Evolutionary conservation across 2,329 filamentous ascomycete genomes (phyloP).

Genomic region (Fonsecaea erecta): DNA sequence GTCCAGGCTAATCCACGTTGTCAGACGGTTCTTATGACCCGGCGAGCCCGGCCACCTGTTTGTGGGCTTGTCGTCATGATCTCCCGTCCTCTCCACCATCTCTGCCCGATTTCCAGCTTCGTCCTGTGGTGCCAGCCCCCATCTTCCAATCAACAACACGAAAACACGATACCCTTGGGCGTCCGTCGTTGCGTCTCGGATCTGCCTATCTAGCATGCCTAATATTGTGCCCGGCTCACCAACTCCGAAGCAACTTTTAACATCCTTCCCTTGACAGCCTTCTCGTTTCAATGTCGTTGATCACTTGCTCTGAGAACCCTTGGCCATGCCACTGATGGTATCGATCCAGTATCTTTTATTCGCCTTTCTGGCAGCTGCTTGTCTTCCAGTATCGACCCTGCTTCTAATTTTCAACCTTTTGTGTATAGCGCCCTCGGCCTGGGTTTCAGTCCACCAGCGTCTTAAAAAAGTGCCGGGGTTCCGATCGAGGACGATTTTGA

Average conservation of each 20-base stretch:
- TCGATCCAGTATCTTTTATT: slow-evolving; percentile 53
- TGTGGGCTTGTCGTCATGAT: not conserved
- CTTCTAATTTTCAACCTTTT: slow-evolving; percentile 50
- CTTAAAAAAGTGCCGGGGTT: slow-evolving; percentile 44
- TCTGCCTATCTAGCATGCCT: not conserved
- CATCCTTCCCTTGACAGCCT: not conserved
- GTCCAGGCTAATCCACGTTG: not conserved
- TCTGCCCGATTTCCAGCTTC: not conserved
- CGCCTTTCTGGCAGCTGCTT: slow-evolving; percentile 45
- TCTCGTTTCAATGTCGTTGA: not conserved
- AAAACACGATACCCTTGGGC: not conserved
- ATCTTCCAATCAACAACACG: not conserved
- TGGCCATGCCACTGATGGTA: not conserved
- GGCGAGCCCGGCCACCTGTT: not conserved
- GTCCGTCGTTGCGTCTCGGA: not conserved
- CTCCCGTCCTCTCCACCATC: not conserved
- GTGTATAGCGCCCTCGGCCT: slow-evolving; percentile 38
- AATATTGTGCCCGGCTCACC: not conserved
- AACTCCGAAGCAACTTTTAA: not conserved
- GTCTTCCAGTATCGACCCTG: slow-evolving; percentile 56
- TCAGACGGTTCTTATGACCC: not conserved
- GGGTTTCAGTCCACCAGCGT: slow-evolving; percentile 38
- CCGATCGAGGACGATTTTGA: slow-evolving; percentile 62
- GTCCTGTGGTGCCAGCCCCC: not conserved
- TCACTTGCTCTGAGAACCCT: not conserved